Percentiles rank a stretch among this genome's conserved stretches.
Conservation (phyloP, 2,329 filamentous ascomycete species). For the Paraphoma chrysanthemicola region DNA sequence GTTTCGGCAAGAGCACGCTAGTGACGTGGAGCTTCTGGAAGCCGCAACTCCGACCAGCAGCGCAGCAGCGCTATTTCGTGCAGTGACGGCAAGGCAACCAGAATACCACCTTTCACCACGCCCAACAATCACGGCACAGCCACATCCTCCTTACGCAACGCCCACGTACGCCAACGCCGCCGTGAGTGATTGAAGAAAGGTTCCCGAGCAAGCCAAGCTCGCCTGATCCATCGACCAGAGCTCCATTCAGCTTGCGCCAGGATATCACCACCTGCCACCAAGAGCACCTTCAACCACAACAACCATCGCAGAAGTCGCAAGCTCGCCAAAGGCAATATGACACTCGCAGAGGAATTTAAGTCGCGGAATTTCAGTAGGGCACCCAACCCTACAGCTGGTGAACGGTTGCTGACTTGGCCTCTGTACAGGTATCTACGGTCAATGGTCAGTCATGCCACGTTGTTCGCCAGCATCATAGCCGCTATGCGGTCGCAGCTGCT, state of each 20-base stretch:
- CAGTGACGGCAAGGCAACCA: slow-evolving; percentile 27
- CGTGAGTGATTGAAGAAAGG: slow-evolving; percentile 6
- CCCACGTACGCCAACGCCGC: slow-evolving; percentile 29
- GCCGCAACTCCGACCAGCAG: slow-evolving; percentile 29
- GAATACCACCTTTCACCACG: slow-evolving; percentile 11
- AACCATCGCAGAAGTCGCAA: neutral
- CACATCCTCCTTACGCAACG: slow-evolving; percentile 37
- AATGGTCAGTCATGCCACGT: slow-evolving; percentile 61
- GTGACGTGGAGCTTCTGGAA: slow-evolving; percentile 46
- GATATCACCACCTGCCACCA: slow-evolving; percentile 20
- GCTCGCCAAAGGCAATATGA: slow-evolving; percentile 53
- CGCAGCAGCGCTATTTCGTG: slow-evolving; percentile 20
- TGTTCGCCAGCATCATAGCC: neutral
- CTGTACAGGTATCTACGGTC: slow-evolving; percentile 68
- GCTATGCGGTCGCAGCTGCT: neutral
- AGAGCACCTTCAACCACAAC: slow-evolving; percentile 7
- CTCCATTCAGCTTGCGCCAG: slow-evolving; percentile 33
- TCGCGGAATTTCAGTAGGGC: slow-evolving; percentile 71
- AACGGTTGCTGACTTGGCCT: slow-evolving; percentile 39
- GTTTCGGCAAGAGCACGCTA: slow-evolving; percentile 36
- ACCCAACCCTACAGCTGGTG: slow-evolving; percentile 9
- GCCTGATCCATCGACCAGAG: slow-evolving; percentile 28
- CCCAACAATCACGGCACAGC: slow-evolving; percentile 32
- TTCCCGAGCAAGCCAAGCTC: slow-evolving; percentile 12
- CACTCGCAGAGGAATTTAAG: slow-evolving; percentile 67